Percentiles rank a stretch among this genome's conserved stretches.
phyloP scores from a whole-genome alignment of 2,329 filamentous ascomycete species.

The Penicillium vulpinum region DNA sequence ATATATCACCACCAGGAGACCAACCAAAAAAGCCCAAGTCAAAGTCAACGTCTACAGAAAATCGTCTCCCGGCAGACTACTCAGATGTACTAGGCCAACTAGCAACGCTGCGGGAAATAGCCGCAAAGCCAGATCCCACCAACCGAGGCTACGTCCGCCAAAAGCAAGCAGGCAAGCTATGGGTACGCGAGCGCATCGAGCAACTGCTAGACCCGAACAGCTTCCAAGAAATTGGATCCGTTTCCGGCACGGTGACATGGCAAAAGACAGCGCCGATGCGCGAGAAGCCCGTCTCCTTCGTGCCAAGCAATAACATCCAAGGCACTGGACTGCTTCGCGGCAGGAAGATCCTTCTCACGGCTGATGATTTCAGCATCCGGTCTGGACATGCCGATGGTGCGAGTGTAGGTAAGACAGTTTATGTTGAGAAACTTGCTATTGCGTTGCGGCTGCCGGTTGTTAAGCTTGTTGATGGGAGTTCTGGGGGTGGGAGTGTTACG shows the following conservation, averaged over 20 bases:
- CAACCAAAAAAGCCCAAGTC: slow-evolving; percentile 30
- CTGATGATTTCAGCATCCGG: slow-evolving; percentile 64
- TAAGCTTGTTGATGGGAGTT: slow-evolving; percentile 65
- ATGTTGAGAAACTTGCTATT: slow-evolving; percentile 63
- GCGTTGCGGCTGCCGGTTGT: slow-evolving; percentile 60
- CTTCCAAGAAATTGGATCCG: slow-evolving; percentile 61
- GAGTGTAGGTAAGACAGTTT: slow-evolving; percentile 58
- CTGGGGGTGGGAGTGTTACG: slow-evolving; percentile 63
- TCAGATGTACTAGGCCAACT: slow-evolving; percentile 62
- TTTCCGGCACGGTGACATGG: slow-evolving; percentile 62
- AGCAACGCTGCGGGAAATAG: slow-evolving; percentile 52
- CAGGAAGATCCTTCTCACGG: slow-evolving; percentile 60
- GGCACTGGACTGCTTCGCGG: slow-evolving; percentile 56
- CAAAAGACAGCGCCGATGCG: slow-evolving; percentile 42
- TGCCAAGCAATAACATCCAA: slow-evolving; percentile 64
- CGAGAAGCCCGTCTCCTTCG: slow-evolving; percentile 51
- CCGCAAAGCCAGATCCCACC: slow-evolving; percentile 55
- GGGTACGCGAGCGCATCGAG: slow-evolving; percentile 63
- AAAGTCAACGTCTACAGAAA: slow-evolving; percentile 28
- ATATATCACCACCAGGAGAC: slow-evolving; percentile 34
- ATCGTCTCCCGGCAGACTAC: slow-evolving; percentile 59
- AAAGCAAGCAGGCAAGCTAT: slow-evolving; percentile 64
- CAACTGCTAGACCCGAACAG: slow-evolving; percentile 57
- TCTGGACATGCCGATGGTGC: slow-evolving; percentile 66
- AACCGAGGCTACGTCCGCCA: slow-evolving; percentile 63